Conservation (phyloP, 1,284 basidiomycete species). For the Pyrrhoderma noxium region DNA sequence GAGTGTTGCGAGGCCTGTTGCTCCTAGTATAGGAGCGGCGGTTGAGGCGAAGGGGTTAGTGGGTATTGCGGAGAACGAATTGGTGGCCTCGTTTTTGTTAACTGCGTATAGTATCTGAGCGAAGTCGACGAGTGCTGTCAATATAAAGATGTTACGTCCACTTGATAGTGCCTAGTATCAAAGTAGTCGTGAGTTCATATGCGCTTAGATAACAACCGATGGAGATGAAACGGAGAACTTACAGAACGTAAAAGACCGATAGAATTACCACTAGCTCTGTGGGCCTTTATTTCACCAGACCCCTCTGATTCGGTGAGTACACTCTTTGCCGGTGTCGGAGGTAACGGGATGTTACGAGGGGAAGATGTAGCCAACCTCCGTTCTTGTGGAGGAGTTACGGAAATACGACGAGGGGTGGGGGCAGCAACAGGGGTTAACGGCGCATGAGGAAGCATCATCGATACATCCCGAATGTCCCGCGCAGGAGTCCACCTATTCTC, state of each 20-base stretch:
- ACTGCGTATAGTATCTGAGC: conserved; percentile 15
- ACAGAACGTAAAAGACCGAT: conserved; percentile 4
- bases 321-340: conserved; percentile 26
- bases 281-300: background rate
- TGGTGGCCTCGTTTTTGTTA: conserved; percentile 13
- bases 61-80: conserved; percentile 35
- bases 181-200: background rate
- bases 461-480: conserved; percentile 39
- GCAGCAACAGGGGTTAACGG: conserved; percentile 23
- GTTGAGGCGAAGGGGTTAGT: conserved; percentile 29
- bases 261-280: background rate
- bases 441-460: conserved; percentile 43
- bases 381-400: background rate
- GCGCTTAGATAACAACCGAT: background rate
- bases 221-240: background rate
- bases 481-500: conserved; percentile 30
- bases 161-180: conserved; percentile 14
- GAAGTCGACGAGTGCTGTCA: conserved; percentile 16
- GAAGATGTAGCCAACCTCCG: conserved; percentile 20
- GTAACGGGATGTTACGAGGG: conserved; percentile 32
- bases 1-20: conserved; percentile 37
- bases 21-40: conserved; percentile 40
- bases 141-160: conserved; percentile 15
- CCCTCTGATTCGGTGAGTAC: conserved; percentile 7
- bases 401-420: background rate